These are phyloP conservation scores for Galeopsis tetrahit DNA, from an alignment of 257 asterid species.

Conservation along the genomic window DNA sequence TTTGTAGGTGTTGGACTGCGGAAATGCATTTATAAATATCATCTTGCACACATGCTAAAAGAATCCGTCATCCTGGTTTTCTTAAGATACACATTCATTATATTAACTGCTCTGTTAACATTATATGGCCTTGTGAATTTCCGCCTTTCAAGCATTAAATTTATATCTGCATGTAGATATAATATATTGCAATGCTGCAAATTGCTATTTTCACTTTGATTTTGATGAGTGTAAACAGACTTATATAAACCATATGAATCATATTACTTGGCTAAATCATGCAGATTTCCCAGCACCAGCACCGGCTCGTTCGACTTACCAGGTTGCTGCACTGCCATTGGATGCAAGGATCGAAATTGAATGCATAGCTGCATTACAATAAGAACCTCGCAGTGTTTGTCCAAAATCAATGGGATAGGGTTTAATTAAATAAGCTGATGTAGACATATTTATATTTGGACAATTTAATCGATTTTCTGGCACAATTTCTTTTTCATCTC, in stretches of 20 bases:
- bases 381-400: constrained; percentile 6
- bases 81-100: not conserved
- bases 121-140: not conserved
- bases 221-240: not conserved
- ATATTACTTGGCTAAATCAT: constrained; percentile 17
- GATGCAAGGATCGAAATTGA: constrained; percentile 85
- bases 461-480: not conserved
- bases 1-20: not conserved
- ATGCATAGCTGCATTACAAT: constrained; percentile 71
- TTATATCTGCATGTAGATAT: constrained; percentile 10
- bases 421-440: constrained; percentile 29
- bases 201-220: not conserved
- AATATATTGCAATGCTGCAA: constrained; percentile 18
- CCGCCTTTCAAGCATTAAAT: not conserved
- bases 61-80: not conserved
- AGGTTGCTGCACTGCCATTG: constrained; percentile 91
- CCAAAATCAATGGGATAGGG: constrained; percentile 9
- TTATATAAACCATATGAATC: not conserved
- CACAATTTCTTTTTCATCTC: not conserved
- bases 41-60: not conserved
- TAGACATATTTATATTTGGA: constrained; percentile 3
- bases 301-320: constrained; percentile 93
- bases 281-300: constrained; percentile 90
- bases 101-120: not conserved
- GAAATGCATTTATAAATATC: not conserved